Base-by-base conservation (phyloP, 192 early-diverging fungal species). In the Coemansia sp. region DNA sequence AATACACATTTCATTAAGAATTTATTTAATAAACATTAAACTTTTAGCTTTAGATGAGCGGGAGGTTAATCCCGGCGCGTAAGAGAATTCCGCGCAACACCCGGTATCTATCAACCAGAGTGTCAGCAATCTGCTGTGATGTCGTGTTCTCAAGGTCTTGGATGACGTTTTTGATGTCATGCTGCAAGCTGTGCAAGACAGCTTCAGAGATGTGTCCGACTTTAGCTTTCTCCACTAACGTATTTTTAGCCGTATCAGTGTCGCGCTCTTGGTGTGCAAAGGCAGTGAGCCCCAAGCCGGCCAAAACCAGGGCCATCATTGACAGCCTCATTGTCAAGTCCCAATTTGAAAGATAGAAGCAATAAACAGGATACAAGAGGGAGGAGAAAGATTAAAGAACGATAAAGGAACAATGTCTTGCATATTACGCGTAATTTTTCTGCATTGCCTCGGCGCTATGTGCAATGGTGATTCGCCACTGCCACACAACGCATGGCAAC, bases 261-360 rank as follows among this genome's bases (percentile, higher is more conserved):
- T 65, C 67, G 21, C 75, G 71, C 16, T 66, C 75, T 42, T 71
- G 75, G 28, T 77, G 69, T 9, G 61, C 75, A 20, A 51, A 18
- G 10, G 53, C 34, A 8, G 48, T 37, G 40, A 36, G 18, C 8
- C 58, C 50, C 23, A 63, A 31, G n/a, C 26, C 26, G 13, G 53
- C 18, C 5, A 69, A 9, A 28, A 48, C 23, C 7, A 53, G 5
- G 5, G 39, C 34, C 5, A 11, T 39, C 21, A 46, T 57, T 28
- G 21, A 42, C 23, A 53, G 6, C 18, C 45, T 69, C 67, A 69
- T 69, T 39, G 13, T 66, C 58, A 24, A 9, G n/a, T 37, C 13
- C 0, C 10, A 28, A n/a, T 26, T 18, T 34, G 7, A 28, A 24
- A 21, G 46, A 45, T 45, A 45, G 43, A 9, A 45, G 8, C 43